phyloP scores from a whole-genome alignment of 306 rosid species.

The Prunus fruticosa region DNA sequence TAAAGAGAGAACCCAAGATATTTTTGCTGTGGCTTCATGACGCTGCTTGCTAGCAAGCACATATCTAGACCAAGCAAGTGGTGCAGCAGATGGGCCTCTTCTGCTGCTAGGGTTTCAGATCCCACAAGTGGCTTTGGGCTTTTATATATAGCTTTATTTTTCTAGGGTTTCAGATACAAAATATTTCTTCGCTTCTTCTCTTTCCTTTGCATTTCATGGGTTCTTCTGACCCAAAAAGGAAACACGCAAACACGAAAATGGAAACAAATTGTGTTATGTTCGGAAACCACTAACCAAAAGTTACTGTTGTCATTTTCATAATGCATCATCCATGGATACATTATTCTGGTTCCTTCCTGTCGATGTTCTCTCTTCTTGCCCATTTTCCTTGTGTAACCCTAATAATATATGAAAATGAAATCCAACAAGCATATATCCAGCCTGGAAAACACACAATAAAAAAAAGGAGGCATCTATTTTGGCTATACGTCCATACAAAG shows the following conservation, averaged over 20 bases:
- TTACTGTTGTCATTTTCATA: neutral
- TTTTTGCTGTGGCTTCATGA: neutral
- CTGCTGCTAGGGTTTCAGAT: neutral
- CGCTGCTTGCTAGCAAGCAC: neutral
- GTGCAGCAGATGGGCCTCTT: neutral
- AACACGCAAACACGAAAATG: neutral
- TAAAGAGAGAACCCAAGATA: neutral
- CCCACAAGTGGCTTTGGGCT: conserved; percentile 5
- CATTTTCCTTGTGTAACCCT: too few species aligned
- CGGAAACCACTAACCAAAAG: neutral
- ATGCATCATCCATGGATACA: neutral
- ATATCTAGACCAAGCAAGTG: neutral
- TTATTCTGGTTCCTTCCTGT: neutral
- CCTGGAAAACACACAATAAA: too few species aligned
- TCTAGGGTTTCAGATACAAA: neutral
- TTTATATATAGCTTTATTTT: neutral
- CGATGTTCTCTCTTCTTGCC: too few species aligned
- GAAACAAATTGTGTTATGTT: neutral
- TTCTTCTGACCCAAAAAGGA: neutral
- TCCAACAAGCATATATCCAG: too few species aligned
- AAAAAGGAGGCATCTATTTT: neutral
- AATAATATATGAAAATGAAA: too few species aligned
- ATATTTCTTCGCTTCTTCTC: neutral
- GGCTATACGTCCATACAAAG: neutral
- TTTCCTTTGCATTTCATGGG: neutral